A percentile compares a stretch with the other conserved stretches of the same genome.
These are phyloP conservation scores for Astrephomene gubernaculifera DNA, from an alignment of 139 green algal genomes.

Conservation along the genomic window DNA sequence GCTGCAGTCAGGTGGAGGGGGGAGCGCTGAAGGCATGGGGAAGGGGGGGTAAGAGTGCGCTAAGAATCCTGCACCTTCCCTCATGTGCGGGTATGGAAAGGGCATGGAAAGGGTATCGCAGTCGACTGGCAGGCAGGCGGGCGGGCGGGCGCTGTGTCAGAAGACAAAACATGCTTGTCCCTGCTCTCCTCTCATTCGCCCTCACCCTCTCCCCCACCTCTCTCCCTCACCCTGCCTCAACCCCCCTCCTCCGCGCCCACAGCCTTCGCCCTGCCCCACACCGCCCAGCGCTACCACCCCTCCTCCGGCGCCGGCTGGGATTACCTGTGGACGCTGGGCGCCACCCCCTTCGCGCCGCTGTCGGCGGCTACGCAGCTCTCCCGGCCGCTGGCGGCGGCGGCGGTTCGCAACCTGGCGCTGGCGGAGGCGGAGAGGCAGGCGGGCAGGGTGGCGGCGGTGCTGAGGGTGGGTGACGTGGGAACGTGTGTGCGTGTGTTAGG, in stretches of 20 bases:
- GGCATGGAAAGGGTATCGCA: too few relatives aligned
- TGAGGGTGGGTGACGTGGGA: conserved; percentile 30
- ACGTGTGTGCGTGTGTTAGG: too few relatives aligned
- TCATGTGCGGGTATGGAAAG: too few relatives aligned
- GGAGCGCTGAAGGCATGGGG: too few relatives aligned
- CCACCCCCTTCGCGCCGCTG: conserved; percentile 50
- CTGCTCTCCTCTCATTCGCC: neutral
- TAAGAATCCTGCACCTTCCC: too few relatives aligned
- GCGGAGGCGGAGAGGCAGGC: conserved; percentile 41
- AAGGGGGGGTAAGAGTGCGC: too few relatives aligned
- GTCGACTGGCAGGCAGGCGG: too few relatives aligned
- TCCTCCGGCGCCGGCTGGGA: conserved; percentile 46
- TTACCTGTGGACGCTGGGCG: conserved; percentile 48
- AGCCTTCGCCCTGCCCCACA: conserved; percentile 44
- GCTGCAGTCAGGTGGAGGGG: too few relatives aligned
- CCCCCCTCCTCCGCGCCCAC: neutral
- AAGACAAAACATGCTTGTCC: too few relatives aligned
- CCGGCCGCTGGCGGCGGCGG: neutral
- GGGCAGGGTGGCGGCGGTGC: conserved; percentile 35
- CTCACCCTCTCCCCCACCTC: neutral
- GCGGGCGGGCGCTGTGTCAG: too few relatives aligned
- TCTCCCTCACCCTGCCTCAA: neutral
- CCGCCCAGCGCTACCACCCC: conserved; percentile 32
- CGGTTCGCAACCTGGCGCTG: conserved; percentile 45
- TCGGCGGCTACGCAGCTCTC: neutral